Percentiles rank a stretch among this genome's conserved stretches.
phyloP scores from a whole-genome alignment of 495 filamentous ascomycete species.

The Pyronema omphalodes region DNA sequence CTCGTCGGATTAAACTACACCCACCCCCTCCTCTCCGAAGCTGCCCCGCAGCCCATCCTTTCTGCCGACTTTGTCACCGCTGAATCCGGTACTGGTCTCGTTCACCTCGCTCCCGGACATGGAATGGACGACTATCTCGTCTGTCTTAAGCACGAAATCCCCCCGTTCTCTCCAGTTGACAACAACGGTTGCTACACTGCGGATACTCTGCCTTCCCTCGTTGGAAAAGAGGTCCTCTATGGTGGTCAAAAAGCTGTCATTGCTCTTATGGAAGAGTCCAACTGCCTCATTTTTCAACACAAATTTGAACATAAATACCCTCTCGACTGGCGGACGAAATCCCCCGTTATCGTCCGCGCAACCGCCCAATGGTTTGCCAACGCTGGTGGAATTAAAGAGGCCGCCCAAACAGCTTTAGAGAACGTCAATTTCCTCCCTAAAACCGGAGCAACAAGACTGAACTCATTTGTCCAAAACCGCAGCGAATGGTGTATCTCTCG shows the following conservation, averaged over 20 bases:
- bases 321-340: conserved; percentile 92
- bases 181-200: conserved; percentile 60
- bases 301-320: conserved; percentile 79
- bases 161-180: conserved; percentile 62
- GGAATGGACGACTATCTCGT: conserved; percentile 91
- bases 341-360: conserved; percentile 73
- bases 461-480: conserved; percentile 67
- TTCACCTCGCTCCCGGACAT: conserved; percentile 86
- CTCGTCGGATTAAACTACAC: conserved; percentile 47
- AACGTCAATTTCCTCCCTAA: conserved; percentile 63
- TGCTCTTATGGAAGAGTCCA: conserved; percentile 36
- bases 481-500: conserved; percentile 99
- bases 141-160: conserved; percentile 46
- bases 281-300: conserved; percentile 43
- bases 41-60: conserved; percentile 47
- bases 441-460: conserved; percentile 48
- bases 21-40: conserved; percentile 38
- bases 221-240: conserved; percentile 41
- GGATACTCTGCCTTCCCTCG: conserved; percentile 43
- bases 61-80: conserved; percentile 72
- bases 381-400: conserved; percentile 58
- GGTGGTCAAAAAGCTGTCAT: conserved; percentile 53
- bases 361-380: conserved; percentile 98
- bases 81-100: conserved; percentile 74
- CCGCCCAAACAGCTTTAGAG: conserved; percentile 47